A percentile compares a stretch with the other conserved stretches of the same genome.
These are phyloP conservation scores for Gomphus sp. DNA, from an alignment of 1,284 basidiomycete species.

Conservation along the genomic window DNA sequence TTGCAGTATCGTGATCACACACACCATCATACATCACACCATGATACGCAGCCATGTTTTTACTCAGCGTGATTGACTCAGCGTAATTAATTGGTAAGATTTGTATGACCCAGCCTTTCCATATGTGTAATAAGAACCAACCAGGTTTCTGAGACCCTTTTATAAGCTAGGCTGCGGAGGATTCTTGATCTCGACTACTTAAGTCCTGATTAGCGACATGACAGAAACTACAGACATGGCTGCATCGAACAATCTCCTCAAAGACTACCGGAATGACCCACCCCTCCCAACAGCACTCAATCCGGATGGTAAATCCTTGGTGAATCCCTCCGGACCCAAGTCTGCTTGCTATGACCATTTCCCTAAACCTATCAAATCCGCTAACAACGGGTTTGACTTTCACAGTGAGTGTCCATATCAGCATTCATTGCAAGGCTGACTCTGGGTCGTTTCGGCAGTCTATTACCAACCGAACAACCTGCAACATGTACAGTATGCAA, in stretches of 20 bases:
- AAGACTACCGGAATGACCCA: conserved; percentile 35
- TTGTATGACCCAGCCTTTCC: no score
- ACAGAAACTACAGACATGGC: background rate
- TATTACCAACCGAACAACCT: conserved; percentile 51
- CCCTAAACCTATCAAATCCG: conserved; percentile 28
- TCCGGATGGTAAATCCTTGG: conserved; percentile 50
- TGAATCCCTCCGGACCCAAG: conserved; percentile 34
- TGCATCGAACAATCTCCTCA: conserved; percentile 25
- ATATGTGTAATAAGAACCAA: no score
- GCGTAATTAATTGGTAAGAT: no score
- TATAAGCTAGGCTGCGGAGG: background rate
- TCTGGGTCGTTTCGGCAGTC: conserved; percentile 27
- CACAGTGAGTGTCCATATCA: conserved; percentile 7
- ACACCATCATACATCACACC: no score
- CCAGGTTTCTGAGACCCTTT: background rate
- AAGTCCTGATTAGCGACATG: background rate
- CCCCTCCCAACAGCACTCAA: conserved; percentile 41
- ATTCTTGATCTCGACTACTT: background rate
- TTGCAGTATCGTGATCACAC: no score
- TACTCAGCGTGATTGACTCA: no score
- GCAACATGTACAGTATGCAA: conserved; percentile 40
- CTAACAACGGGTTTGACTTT: conserved; percentile 15
- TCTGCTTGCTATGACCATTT: conserved; percentile 46
- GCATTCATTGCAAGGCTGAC: background rate
- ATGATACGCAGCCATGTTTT: no score